Evolutionary conservation across 2,329 filamentous ascomycete species (phyloP), one percentile per base, ranked within the genome.

Genomic region (Pseudonectria foliicola): DNA sequence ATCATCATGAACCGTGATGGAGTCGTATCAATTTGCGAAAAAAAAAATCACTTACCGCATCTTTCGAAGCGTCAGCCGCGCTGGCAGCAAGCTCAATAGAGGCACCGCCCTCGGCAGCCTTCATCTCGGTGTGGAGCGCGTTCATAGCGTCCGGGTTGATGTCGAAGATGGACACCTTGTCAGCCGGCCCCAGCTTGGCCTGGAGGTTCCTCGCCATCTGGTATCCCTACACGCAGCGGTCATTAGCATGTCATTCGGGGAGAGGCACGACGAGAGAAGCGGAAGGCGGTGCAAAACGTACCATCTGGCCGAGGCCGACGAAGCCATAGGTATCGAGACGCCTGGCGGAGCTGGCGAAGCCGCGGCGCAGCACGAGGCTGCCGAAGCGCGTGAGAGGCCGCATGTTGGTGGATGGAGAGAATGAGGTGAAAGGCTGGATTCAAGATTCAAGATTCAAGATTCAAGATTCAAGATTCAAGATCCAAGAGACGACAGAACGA

Each of bases 171-270:
- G 61, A 63, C 29, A 79, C 49, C 29, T 62, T 67, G 54, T 78
- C 74, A 28, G 52, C 59, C 1, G 71, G 59, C 18, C 61, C 51
- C 24, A 78, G 62, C 54, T 75, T 77, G 23, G 70, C 62, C 54
- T 75, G 73, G 4, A 79, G 66, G 53, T 78, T 79, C 58, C 68
- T 72, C 42, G 73, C 75, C 75, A 79, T 78, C 61, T 76, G 73
- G 48, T 71, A 77, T 27, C 75, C 75, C 73, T 77, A 32, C 6
- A 27, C 23, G 11, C 8, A 34, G 7, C 3, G 2, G 18, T 14
- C 24, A 35, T 52, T 26, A 50, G 47, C 33, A 18, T 21, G 8
- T 6, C 18, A n/a, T n/a, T n/a, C 30, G 18, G 10, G 16, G 15
- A 11, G 29, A 30, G 25, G 7, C 7, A 31, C 7, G 16, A 13